These are phyloP conservation scores for Takakia lepidozioides DNA, from an alignment of 225 moss, liverwort and hornwort genomes.

Conservation along the genomic window DNA sequence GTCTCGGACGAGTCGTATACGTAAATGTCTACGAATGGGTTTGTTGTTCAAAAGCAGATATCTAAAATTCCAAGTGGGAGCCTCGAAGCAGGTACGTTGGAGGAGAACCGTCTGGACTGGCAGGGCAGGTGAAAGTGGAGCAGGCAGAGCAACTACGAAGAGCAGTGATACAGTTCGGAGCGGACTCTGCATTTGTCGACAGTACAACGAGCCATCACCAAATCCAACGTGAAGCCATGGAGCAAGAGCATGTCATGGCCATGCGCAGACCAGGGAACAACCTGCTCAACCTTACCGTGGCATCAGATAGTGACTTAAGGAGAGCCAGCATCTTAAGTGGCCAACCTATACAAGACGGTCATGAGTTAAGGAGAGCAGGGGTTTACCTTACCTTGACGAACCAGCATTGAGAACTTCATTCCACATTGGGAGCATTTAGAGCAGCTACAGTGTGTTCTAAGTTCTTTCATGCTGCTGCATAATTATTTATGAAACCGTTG, in stretches of 20 bases:
- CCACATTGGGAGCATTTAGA: no score
- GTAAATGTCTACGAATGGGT: no score
- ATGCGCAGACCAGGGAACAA: slow-evolving; percentile 21
- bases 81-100: slow-evolving; percentile 57
- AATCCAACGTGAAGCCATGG: slow-evolving; percentile 9
- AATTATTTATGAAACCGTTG: no score
- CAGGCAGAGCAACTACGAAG: slow-evolving; percentile 11
- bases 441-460: no score
- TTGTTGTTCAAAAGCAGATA: no score
- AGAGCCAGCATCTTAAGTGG: slow-evolving; percentile 11
- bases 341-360: slow-evolving; percentile 25
- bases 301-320: slow-evolving; percentile 22
- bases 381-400: slow-evolving; percentile 50
- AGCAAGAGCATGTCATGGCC: slow-evolving; percentile 20
- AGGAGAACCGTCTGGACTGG: slow-evolving; percentile 28
- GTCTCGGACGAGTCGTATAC: no score
- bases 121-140: slow-evolving; percentile 25
- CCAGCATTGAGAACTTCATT: slow-evolving; percentile 24
- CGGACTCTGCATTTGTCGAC: slow-evolving; percentile 14
- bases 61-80: no score
- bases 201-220: slow-evolving; percentile 11
- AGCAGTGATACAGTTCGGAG: slow-evolving; percentile 14
- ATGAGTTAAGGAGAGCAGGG: slow-evolving; percentile 30
- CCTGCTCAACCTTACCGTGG: slow-evolving; percentile 18
- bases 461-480: no score